Evolutionary conservation across 352 stramenopile species (phyloP), one percentile per base, ranked within the genome.

Genomic region (Pythium vanterpoolii): DNA sequence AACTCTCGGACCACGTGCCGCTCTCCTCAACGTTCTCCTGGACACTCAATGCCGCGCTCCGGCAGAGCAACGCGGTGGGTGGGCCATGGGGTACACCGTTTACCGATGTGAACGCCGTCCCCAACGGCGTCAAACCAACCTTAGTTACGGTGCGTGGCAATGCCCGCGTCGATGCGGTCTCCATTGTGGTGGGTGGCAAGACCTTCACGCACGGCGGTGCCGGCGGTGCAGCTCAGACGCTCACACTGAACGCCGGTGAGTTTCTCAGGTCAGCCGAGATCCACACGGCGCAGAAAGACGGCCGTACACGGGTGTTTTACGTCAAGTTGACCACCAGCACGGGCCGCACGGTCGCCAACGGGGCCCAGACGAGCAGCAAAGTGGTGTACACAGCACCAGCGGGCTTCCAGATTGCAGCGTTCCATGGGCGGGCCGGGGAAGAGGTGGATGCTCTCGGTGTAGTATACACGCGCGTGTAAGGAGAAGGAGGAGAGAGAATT

Each of bases 1-100:
- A 59, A 31, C 57, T 85, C 11, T 85, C 72, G 30, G 75, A 85
- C 62, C 75, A 85, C 63, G 62, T 65, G 13, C 75, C 76, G 8
- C 71, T 85, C 54, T 71, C 71, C 0, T 73, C 73, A 7, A 67
- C 43, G 5, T 77, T 82, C 42, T 72, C 68, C 5, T 85, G 72
- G 71, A 60, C 68, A 19, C 46, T 74, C 6, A 74, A 72, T 39
- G 33, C 34, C 6, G 57, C 62, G 9, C 56, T 74, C 18, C 66
- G 53, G 16, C 57, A 76, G 30, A 82, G 71, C 46, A 74, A 69
- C 16, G 57, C 68, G 18, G 61, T 74, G 3, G 73, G 73, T 21
- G 73, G 73, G 0, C 71, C 74, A 9, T 70, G 77, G 24, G 74
- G 74, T 24, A 62, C 56, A 21, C 65, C 66, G 11, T 83, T 68